phyloP scores from a whole-genome alignment of 2,329 filamentous ascomycete genomes.

The Fusarium euwallaceae region DNA sequence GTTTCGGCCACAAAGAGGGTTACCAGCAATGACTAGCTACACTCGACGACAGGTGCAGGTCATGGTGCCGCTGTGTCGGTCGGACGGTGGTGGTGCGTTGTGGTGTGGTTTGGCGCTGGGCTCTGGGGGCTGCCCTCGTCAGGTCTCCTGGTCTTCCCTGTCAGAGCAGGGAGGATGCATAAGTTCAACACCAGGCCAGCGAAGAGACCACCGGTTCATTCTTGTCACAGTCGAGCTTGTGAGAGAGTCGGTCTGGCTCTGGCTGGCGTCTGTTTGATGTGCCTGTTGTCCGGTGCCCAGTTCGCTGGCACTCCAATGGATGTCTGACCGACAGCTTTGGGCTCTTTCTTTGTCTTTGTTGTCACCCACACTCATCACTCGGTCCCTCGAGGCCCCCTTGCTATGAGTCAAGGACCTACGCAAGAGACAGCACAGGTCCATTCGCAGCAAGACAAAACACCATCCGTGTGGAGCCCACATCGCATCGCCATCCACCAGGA shows the following conservation, averaged over 20 bases:
- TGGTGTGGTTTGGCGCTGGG: conserved; percentile 43
- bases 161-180: conserved; percentile 28
- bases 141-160: conserved; percentile 33
- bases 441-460: conserved; percentile 39
- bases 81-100: conserved; percentile 45
- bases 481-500: conserved; percentile 31
- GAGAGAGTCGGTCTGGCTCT: conserved; percentile 5
- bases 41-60: conserved; percentile 23
- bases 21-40: conserved; percentile 16
- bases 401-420: conserved; percentile 35
- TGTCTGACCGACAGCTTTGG: conserved; percentile 17
- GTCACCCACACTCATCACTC: conserved; percentile 24
- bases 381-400: conserved; percentile 9
- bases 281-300: conserved; percentile 17
- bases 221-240: conserved; percentile 14
- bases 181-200: conserved; percentile 26
- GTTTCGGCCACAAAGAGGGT: conserved; percentile 22
- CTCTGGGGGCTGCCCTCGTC: conserved; percentile 24
- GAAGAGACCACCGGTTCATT: conserved; percentile 29
- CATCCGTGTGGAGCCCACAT: conserved; percentile 37
- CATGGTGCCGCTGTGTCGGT: conserved; percentile 38
- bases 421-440: conserved; percentile 29
- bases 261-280: conserved; percentile 12
- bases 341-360: conserved; percentile 16
- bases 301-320: conserved; percentile 14